phyloP scores from a whole-genome alignment of 2,329 filamentous ascomycete genomes.

The Chrysoporthe cubensis region DNA sequence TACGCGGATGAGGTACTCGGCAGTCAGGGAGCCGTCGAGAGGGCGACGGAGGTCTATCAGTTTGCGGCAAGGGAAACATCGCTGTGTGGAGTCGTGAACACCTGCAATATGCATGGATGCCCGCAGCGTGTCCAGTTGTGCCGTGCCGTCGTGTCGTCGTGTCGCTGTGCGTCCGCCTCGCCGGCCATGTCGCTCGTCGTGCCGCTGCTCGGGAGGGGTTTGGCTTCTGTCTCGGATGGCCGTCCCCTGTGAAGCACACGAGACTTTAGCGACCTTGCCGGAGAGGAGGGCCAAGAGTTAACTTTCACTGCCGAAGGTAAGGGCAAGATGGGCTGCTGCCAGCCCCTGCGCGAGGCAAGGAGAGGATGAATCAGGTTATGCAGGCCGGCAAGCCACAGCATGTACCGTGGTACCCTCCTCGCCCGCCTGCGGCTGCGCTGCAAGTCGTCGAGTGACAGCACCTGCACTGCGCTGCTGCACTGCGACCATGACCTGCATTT shows the following conservation, averaged over 20 bases:
- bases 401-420: not conserved
- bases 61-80: slow-evolving; percentile 5
- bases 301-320: not conserved
- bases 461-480: slow-evolving; percentile 5
- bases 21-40: not conserved
- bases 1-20: not conserved
- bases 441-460: not conserved
- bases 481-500: slow-evolving; percentile 2
- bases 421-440: not conserved
- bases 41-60: not conserved
- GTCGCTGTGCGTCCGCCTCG: not conserved
- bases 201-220: not conserved
- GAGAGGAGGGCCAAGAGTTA: not conserved
- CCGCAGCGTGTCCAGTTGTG: not conserved
- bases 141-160: not conserved
- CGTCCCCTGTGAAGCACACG: not conserved
- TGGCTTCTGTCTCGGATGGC: not conserved
- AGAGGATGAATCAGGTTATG: not conserved
- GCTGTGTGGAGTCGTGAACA: not conserved
- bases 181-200: not conserved
- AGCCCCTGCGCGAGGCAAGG: not conserved
- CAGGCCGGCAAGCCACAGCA: slow-evolving; percentile 7
- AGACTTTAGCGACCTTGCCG: not conserved
- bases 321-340: not conserved
- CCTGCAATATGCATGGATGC: not conserved